Evolutionary conservation across 2,329 filamentous ascomycete genomes (phyloP).

Genomic region (Colletotrichum sidae): DNA sequence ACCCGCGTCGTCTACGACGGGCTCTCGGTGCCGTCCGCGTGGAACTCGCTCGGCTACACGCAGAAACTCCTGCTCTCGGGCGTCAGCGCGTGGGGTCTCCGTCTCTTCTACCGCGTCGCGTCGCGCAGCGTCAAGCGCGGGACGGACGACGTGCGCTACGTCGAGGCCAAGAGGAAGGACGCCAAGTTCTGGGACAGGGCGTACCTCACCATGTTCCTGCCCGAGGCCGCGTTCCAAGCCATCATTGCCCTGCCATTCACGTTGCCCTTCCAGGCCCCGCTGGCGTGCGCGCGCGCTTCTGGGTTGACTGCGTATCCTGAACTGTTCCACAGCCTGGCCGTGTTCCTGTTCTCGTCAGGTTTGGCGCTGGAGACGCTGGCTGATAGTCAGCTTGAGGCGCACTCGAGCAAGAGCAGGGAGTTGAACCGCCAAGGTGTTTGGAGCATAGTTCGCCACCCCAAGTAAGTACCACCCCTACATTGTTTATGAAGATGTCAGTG

Average conservation of each 20-base stretch:
- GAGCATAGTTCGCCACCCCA: constrained; percentile 71
- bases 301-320: constrained; percentile 34
- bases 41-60: constrained; percentile 61
- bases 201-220: constrained; percentile 65
- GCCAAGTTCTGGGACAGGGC: constrained; percentile 68
- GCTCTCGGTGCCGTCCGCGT: constrained; percentile 58
- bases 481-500: too few species aligned
- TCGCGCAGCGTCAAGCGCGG: constrained; percentile 60
- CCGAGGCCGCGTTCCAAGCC: constrained; percentile 68
- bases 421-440: constrained; percentile 67
- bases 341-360: constrained; percentile 67
- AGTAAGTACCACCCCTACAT: constrained; percentile 53
- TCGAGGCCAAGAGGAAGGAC: constrained; percentile 57
- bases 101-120: constrained; percentile 66
- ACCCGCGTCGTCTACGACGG: constrained; percentile 59
- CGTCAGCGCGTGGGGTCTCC: constrained; percentile 68
- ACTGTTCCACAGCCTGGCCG: constrained; percentile 54
- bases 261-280: constrained; percentile 61
- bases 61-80: constrained; percentile 67
- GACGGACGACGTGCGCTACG: constrained; percentile 68
- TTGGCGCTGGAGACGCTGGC: constrained; percentile 67
- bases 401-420: constrained; percentile 49
- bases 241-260: constrained; percentile 69
- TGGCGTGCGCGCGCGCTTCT: constrained; percentile 28
- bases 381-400: constrained; percentile 65